Conservation (phyloP, 345 rosid species). For the Linum trigynum region DNA sequence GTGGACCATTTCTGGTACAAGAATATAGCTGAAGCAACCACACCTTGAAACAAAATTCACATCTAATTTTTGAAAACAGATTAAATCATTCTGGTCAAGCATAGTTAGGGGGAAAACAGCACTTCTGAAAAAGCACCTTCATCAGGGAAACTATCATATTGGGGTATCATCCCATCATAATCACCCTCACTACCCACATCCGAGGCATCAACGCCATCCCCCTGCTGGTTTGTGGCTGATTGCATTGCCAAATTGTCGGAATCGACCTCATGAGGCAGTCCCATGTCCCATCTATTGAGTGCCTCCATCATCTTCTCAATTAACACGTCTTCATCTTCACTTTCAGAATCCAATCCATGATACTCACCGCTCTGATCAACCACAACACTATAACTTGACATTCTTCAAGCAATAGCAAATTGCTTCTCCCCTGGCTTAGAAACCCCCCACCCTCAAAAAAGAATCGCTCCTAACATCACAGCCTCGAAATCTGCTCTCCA, state of each 20-base stretch:
- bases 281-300: conserved; percentile 2
- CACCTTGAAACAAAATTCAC: neutral
- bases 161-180: neutral
- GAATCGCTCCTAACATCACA: no score
- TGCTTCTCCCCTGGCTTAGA: neutral
- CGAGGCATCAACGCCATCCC: neutral
- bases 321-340: neutral
- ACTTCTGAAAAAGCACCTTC: conserved; percentile 12
- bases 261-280: neutral
- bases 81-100: neutral
- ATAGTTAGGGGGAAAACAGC: neutral
- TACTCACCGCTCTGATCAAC: neutral
- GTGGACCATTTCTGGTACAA: neutral
- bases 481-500: neutral
- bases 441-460: no score
- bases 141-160: neutral
- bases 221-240: neutral
- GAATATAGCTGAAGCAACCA: neutral
- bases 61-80: neutral
- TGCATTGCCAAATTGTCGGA: neutral
- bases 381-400: neutral
- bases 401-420: neutral
- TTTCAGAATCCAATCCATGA: neutral
- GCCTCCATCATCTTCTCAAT: neutral
- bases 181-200: neutral